A percentile compares a stretch with the other conserved stretches of the same genome.
phyloP scores from a whole-genome alignment of 2,329 filamentous ascomycete species.

The Ceratocystis smalleyi region DNA sequence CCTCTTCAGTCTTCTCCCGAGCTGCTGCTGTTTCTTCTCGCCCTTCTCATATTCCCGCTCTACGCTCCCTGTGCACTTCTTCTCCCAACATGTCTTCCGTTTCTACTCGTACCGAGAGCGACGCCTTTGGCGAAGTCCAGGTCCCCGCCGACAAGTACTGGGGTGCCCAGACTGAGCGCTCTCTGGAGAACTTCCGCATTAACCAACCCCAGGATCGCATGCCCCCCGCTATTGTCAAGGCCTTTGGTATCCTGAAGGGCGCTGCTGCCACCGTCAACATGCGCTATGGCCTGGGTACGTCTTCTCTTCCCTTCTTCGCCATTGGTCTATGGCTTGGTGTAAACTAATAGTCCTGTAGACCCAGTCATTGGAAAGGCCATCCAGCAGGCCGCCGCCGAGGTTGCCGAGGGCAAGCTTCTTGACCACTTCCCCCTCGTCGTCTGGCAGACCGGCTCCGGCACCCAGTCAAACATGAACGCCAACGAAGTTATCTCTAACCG shows the following conservation, averaged over 20 bases:
- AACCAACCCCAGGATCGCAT: conserved; percentile 98
- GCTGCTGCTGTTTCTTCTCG: conserved; percentile 3
- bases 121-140: conserved; percentile 95
- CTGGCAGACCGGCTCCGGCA: conserved; percentile 98
- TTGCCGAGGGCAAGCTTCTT: conserved; percentile 80
- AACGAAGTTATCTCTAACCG: conserved; percentile 99
- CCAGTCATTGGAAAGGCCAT: conserved; percentile 83
- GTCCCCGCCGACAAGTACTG: conserved; percentile 90
- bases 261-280: conserved; percentile 93
- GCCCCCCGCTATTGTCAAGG: conserved; percentile 80
- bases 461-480: conserved; percentile 99
- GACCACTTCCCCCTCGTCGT: conserved; percentile 98
- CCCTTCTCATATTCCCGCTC: conserved; percentile 9
- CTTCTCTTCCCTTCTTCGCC: neutral
- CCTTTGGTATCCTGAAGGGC: conserved; percentile 94
- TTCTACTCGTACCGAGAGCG: conserved; percentile 65
- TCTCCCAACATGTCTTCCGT: conserved; percentile 30
- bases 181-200: conserved; percentile 95
- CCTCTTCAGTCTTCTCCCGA: conserved; percentile 7
- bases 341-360: conserved; percentile 37
- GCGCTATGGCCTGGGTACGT: conserved; percentile 68
- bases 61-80: conserved; percentile 29
- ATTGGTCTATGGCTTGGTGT: neutral
- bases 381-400: conserved; percentile 84
- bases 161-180: conserved; percentile 94